Evolutionary conservation across 129 eudicot species (phyloP).

Genomic region (Tanacetum coccineum): DNA sequence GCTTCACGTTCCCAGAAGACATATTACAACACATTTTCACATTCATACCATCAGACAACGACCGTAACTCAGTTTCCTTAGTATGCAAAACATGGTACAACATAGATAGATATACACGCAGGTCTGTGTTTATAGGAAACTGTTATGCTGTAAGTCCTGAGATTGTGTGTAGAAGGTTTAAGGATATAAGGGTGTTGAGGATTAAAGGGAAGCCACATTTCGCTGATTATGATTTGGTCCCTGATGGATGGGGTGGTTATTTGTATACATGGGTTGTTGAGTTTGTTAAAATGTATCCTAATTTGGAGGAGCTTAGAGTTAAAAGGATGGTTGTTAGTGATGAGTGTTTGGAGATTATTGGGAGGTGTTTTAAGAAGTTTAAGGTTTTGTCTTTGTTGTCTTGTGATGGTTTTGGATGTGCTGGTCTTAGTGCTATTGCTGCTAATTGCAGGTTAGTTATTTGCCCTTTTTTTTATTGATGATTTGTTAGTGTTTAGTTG

Average conservation of each 20-base stretch:
- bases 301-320: conserved; percentile 65
- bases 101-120: conserved; percentile 63
- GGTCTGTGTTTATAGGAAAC: conserved; percentile 58
- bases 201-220: conserved; percentile 87
- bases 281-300: conserved; percentile 54
- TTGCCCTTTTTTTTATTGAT: background rate
- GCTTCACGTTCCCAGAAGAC: conserved; percentile 58
- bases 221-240: conserved; percentile 75
- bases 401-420: conserved; percentile 55
- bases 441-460: conserved; percentile 68
- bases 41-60: conserved; percentile 47
- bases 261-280: conserved; percentile 58
- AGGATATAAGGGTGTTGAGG: conserved; percentile 56
- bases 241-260: conserved; percentile 84
- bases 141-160: conserved; percentile 66
- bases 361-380: conserved; percentile 48
- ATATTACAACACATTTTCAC: conserved; percentile 61
- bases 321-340: conserved; percentile 82
- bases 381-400: conserved; percentile 58
- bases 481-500: no score
- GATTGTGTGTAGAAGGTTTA: conserved; percentile 55
- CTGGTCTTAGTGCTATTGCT: conserved; percentile 79
- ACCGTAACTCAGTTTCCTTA: conserved; percentile 59
- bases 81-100: conserved; percentile 91
- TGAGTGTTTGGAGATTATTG: conserved; percentile 64